These are phyloP conservation scores for Zarea fungicola DNA, from an alignment of 2,329 filamentous ascomycete species.

Conservation along the genomic window DNA sequence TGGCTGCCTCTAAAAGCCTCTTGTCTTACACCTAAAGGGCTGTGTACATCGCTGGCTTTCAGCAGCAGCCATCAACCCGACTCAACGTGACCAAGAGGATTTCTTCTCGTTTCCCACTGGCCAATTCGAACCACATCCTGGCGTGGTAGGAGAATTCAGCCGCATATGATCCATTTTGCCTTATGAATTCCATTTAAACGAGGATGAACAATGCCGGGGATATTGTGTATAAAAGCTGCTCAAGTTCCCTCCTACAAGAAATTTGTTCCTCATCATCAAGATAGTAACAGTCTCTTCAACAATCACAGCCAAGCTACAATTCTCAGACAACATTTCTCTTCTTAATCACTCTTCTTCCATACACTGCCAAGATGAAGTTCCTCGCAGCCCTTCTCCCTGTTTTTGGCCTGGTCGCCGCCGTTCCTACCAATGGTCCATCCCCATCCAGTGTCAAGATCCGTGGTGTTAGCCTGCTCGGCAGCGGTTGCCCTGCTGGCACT, in stretches of 20 bases:
- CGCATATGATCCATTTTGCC: not conserved
- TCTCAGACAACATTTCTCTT: not conserved
- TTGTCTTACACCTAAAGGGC: constrained; percentile 1
- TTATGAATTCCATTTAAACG: not conserved
- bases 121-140: not conserved
- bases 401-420: constrained; percentile 6
- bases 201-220: not conserved
- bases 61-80: constrained; percentile 5
- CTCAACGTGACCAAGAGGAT: not conserved
- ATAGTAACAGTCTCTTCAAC: not conserved
- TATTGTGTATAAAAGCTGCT: not conserved
- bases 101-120: not conserved
- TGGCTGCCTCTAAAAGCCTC: constrained; percentile 3
- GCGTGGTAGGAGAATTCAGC: not conserved
- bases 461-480: constrained; percentile 20
- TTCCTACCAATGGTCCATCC: constrained; percentile 1
- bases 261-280: not conserved
- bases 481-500: constrained; percentile 21
- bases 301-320: too few relatives aligned
- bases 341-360: not conserved
- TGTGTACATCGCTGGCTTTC: constrained; percentile 1
- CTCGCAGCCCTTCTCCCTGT: not conserved
- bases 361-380: not conserved
- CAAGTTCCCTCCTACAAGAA: not conserved
- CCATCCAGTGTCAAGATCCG: constrained; percentile 17